Conservation (phyloP, 257 asterid species). For the Nicotiana otophora region DNA sequence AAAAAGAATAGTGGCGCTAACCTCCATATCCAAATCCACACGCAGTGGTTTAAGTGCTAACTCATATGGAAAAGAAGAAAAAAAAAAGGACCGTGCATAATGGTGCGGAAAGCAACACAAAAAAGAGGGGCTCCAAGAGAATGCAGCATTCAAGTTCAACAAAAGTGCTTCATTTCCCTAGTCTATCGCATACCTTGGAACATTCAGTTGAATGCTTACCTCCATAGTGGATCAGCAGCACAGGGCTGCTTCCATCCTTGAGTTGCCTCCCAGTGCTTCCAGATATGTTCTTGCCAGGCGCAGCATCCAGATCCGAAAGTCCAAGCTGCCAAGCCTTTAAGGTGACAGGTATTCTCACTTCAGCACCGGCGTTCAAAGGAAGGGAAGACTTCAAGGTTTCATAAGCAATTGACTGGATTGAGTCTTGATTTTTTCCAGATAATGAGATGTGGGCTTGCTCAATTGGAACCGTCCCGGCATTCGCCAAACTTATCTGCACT, state of each 20-base stretch:
- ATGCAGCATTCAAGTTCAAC: not conserved
- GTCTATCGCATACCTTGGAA: not conserved
- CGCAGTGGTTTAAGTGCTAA: not conserved
- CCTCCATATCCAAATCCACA: not conserved
- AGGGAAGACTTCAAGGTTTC: constrained; percentile 70
- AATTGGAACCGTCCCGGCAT: constrained; percentile 98
- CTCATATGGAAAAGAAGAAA: not conserved
- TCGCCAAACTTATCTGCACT: constrained; percentile 76
- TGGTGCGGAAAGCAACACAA: not conserved
- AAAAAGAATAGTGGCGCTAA: not conserved
- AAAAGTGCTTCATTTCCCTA: not conserved
- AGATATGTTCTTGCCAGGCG: constrained; percentile 47
- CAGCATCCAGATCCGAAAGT: constrained; percentile 50
- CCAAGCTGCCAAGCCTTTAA: constrained; percentile 97
- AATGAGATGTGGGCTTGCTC: constrained; percentile 88
- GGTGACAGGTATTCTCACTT: constrained; percentile 82
- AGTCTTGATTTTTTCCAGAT: constrained; percentile 96
- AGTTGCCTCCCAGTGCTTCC: constrained; percentile 55
- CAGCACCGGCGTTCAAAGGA: constrained; percentile 96
- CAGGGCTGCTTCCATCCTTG: constrained; percentile 84
- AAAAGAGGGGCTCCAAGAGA: not conserved
- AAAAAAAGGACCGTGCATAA: not conserved
- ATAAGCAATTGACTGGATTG: constrained; percentile 61
- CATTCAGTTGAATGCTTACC: constrained; percentile 34
- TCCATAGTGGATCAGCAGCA: constrained; percentile 92